Percentiles rank a stretch among this genome's conserved stretches.
Conservation (phyloP, 169 alveolate species). For the Eimeria brunetti region DNA sequence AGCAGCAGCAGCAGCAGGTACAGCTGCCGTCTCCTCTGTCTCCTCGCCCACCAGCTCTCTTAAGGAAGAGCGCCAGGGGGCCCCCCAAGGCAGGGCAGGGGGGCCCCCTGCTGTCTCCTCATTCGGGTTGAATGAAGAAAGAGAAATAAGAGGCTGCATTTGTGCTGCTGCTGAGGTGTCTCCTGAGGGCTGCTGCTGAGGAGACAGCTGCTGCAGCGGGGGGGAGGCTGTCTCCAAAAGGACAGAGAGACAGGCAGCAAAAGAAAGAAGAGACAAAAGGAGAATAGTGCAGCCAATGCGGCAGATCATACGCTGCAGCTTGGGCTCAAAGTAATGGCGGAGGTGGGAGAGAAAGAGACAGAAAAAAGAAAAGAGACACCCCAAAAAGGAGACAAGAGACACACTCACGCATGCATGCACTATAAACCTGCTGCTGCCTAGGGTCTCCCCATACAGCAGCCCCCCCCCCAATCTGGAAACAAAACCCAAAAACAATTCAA, state of each 20-base stretch:
- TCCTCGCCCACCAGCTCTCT: not conserved
- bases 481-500: too few species aligned
- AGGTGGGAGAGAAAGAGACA: conserved; percentile 1
- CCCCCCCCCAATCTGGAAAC: too few species aligned
- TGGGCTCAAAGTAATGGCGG: conserved; percentile 36
- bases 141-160: too few species aligned
- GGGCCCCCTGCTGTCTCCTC: not conserved
- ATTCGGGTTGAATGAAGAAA: too few species aligned
- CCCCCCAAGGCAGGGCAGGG: not conserved
- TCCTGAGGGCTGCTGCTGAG: not conserved
- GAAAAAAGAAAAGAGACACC: conserved; percentile 17
- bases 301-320: conserved; percentile 56
- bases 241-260: conserved; percentile 31
- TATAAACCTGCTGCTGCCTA: too few species aligned
- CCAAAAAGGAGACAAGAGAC: conserved; percentile 1
- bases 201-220: not conserved
- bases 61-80: too few species aligned
- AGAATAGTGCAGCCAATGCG: conserved; percentile 52
- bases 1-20: not conserved
- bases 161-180: not conserved
- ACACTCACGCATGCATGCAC: not conserved
- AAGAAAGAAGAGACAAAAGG: conserved; percentile 53
- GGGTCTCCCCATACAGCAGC: not conserved
- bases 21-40: not conserved
- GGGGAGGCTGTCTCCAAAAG: not conserved